Percentiles rank a stretch among this genome's conserved stretches.
Conservation (phyloP, 2,329 filamentous ascomycete genomes). For the Ramularia endophylla region DNA sequence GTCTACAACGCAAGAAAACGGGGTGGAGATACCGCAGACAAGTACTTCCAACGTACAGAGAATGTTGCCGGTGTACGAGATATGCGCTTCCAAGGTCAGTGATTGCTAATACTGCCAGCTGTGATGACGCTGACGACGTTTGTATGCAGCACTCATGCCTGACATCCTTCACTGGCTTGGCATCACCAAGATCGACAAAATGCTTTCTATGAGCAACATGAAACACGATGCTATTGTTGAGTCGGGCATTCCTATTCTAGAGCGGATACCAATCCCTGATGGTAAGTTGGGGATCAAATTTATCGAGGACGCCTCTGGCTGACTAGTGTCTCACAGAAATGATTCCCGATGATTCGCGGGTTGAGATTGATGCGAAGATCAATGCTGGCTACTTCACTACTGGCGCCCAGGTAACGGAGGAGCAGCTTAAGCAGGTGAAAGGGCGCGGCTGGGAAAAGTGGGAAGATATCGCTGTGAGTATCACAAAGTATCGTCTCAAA, state of each 20-base stretch:
- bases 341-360: conserved; percentile 89
- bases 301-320: no score
- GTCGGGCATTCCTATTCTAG: conserved; percentile 40
- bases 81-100: conserved; percentile 52
- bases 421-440: conserved; percentile 76
- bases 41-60: conserved; percentile 96
- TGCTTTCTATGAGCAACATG: conserved; percentile 99
- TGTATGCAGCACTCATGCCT: conserved; percentile 93
- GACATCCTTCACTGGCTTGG: conserved; percentile 91
- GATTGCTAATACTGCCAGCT: no score
- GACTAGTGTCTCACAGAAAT: conserved; percentile 43
- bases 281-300: conserved; percentile 47
- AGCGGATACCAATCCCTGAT: conserved; percentile 73
- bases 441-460: conserved; percentile 80
- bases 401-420: conserved; percentile 78
- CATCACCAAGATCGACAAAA: conserved; percentile 96
- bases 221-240: conserved; percentile 85
- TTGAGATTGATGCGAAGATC: conserved; percentile 99
- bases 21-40: conserved; percentile 69
- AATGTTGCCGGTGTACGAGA: conserved; percentile 94
- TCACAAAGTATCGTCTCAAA: no score
- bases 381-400: conserved; percentile 83
- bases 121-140: no score
- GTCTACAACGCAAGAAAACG: conserved; percentile 81
- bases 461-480: no score